Evolutionary conservation across 495 filamentous ascomycete species (phyloP).

Genomic region (Trichocladium uniseriatum): DNA sequence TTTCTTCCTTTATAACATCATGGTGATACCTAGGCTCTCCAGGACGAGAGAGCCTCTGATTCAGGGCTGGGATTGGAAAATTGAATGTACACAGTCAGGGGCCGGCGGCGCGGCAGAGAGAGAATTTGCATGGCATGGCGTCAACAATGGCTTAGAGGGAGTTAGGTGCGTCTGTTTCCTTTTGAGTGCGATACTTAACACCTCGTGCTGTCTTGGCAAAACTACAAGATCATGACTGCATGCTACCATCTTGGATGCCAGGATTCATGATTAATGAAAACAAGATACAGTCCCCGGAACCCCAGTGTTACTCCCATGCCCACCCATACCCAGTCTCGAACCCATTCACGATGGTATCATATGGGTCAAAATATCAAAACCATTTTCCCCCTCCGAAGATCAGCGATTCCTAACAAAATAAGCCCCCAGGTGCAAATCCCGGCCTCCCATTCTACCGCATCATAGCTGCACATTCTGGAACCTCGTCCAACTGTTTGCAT

Average conservation of each 20-base stretch:
- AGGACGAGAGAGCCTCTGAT: no score
- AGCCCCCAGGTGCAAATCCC: background rate
- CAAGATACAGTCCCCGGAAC: no score
- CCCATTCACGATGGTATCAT: constrained; percentile 1
- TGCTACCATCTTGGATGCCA: no score
- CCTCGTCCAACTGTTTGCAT: constrained; percentile 22
- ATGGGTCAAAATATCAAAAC: background rate
- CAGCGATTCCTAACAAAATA: background rate
- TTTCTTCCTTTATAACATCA: no score
- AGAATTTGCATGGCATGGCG: constrained; percentile 15
- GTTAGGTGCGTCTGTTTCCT: constrained; percentile 2
- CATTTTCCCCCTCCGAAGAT: background rate
- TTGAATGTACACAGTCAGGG: background rate
- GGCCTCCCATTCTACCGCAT: background rate
- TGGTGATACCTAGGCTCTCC: no score
- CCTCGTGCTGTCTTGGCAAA: background rate
- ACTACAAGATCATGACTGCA: background rate
- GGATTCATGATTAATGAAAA: no score
- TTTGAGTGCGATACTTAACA: constrained; percentile 7
- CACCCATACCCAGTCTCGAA: no score
- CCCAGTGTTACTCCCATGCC: no score
- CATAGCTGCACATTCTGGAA: constrained; percentile 12
- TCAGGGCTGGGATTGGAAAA: no score
- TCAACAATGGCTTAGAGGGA: constrained; percentile 1
- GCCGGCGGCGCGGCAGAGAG: background rate